Conservation (phyloP, 495 filamentous ascomycete species). For the Talaromyces nanjingensis region DNA sequence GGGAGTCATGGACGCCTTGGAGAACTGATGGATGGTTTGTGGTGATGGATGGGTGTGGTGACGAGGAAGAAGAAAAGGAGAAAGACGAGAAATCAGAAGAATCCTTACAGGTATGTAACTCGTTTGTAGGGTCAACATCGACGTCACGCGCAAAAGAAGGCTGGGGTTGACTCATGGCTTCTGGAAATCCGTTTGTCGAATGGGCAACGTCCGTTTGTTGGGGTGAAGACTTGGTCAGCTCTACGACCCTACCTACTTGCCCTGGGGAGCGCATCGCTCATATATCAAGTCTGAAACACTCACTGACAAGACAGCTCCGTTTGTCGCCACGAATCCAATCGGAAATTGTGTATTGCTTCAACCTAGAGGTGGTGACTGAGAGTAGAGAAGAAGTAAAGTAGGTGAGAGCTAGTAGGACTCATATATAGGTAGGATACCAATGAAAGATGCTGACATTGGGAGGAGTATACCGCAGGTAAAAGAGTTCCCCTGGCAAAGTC, state of each 20-base stretch:
- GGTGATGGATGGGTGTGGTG: not conserved
- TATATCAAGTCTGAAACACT: not conserved
- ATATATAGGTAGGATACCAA: not conserved
- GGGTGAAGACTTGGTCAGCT: not conserved
- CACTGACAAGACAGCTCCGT: not conserved
- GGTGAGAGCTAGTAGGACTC: not conserved
- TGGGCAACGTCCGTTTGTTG: not conserved
- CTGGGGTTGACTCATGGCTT: not conserved
- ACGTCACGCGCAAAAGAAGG: not conserved
- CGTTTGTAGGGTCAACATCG: not conserved
- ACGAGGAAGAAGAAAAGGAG: not conserved
- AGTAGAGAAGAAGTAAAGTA: not conserved
- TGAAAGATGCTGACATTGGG: not conserved
- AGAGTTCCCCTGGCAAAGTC: not conserved
- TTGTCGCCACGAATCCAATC: too few relatives aligned
- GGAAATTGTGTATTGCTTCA: not conserved
- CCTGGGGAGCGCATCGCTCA: too few relatives aligned
- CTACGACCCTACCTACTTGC: too few relatives aligned
- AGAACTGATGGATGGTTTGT: not conserved
- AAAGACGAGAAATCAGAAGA: not conserved
- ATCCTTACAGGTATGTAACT: not conserved
- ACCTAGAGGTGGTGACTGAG: not conserved
- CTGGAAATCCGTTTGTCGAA: not conserved
- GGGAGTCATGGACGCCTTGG: not conserved
- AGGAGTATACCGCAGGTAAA: not conserved